These are phyloP conservation scores for Hura crepitans DNA, from an alignment of 441 rosid genomes.

Conservation along the genomic window DNA sequence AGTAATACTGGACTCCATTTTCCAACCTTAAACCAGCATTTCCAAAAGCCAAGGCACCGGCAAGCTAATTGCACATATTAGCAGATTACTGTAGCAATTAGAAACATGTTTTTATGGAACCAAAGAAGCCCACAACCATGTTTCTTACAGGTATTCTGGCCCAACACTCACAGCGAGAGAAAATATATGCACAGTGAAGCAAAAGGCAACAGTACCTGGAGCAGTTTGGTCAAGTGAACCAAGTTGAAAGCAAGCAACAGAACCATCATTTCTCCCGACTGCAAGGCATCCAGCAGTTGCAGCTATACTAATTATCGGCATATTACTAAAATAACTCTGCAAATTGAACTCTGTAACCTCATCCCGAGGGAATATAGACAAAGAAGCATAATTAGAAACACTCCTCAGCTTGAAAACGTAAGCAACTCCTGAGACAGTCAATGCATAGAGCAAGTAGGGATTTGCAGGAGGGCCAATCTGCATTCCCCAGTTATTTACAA, in stretches of 20 bases:
- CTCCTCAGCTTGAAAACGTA: slow-evolving; percentile 53
- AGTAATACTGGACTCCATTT: neutral
- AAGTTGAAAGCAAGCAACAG: slow-evolving; percentile 59
- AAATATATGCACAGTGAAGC: neutral
- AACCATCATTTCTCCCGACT: slow-evolving; percentile 69
- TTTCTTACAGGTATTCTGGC: neutral
- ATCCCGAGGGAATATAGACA: slow-evolving; percentile 41
- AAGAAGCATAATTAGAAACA: slow-evolving; percentile 40
- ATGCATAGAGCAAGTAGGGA: slow-evolving; percentile 46
- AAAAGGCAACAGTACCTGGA: slow-evolving; percentile 46
- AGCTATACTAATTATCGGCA: slow-evolving; percentile 46
- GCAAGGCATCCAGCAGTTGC: slow-evolving; percentile 59
- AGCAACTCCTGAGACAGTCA: slow-evolving; percentile 67
- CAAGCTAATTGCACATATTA: neutral
- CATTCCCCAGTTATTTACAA: slow-evolving; percentile 20
- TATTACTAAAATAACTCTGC: slow-evolving; percentile 33
- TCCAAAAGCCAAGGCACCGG: slow-evolving; percentile 3
- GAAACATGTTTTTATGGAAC: neutral
- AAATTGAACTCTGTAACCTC: slow-evolving; percentile 49
- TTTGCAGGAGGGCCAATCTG: slow-evolving; percentile 40
- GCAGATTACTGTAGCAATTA: neutral
- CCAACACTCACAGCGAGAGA: neutral
- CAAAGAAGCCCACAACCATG: neutral
- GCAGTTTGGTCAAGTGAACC: slow-evolving; percentile 39
- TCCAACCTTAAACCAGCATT: neutral